A percentile compares a stretch with the other conserved stretches of the same genome.
Conservation (phyloP, 768 basidiomycete genomes). For the Russula lepida region DNA sequence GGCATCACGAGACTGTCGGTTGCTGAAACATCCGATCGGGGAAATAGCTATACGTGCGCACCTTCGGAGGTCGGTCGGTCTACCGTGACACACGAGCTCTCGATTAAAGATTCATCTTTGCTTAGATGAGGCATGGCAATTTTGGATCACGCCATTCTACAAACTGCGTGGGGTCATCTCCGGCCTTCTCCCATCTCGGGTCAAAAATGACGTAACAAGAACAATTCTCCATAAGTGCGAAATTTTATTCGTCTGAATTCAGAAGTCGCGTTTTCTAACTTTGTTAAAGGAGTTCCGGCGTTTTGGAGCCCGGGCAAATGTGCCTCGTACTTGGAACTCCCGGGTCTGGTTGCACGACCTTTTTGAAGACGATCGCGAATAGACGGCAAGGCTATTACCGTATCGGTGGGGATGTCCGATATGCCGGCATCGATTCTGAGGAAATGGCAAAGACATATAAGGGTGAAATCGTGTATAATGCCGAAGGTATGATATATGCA, state of each 20-base stretch:
- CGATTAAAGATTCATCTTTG: not conserved
- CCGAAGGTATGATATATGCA: constrained; percentile 43
- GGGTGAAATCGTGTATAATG: constrained; percentile 75
- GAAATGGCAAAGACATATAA: constrained; percentile 76
- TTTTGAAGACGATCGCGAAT: constrained; percentile 79
- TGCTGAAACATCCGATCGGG: not conserved
- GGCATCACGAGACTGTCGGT: not conserved
- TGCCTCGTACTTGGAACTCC: constrained; percentile 31
- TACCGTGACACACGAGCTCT: not conserved
- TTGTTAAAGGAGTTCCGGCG: constrained; percentile 59
- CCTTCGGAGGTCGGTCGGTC: constrained; percentile 46
- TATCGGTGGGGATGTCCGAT: constrained; percentile 65
- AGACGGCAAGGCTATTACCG: constrained; percentile 54
- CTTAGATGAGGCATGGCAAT: constrained; percentile 21
- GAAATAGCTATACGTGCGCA: constrained; percentile 48
- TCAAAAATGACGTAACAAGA: constrained; percentile 3
- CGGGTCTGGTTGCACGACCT: constrained; percentile 71
- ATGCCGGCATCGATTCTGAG: constrained; percentile 68
- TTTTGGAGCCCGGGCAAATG: constrained; percentile 21
- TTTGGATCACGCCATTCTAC: constrained; percentile 18
- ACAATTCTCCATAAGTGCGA: constrained; percentile 18
- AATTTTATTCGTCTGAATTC: too few relatives aligned
- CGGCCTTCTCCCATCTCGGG: not conserved
- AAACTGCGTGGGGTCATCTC: not conserved
- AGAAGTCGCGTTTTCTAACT: constrained; percentile 34